Percentiles rank a stretch among this genome's conserved stretches.
These are phyloP conservation scores for Aegle marmelos DNA, from an alignment of 345 rosid species.

Conservation along the genomic window DNA sequence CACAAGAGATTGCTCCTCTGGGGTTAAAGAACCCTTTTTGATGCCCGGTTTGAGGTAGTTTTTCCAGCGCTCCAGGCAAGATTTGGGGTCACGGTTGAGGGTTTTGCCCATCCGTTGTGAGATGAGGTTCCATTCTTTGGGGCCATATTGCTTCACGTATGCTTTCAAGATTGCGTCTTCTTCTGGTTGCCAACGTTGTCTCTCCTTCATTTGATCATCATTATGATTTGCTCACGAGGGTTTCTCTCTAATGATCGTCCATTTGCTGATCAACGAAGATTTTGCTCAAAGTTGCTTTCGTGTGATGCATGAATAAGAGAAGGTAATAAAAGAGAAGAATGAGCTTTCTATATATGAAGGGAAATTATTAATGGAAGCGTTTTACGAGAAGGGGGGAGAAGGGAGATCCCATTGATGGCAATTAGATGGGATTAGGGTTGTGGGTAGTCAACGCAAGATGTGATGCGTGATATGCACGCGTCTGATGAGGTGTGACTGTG, in stretches of 20 bases:
- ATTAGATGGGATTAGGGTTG: neutral
- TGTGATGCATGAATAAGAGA: too few species aligned
- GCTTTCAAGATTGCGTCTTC: constrained; percentile 45
- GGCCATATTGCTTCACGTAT: constrained; percentile 53
- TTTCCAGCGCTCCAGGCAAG: constrained; percentile 53
- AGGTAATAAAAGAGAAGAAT: too few species aligned
- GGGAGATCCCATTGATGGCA: neutral
- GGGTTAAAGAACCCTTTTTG: constrained; percentile 45
- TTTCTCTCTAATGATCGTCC: too few species aligned
- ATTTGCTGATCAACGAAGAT: too few species aligned
- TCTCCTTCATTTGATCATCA: constrained; percentile 48
- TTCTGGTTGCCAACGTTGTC: constrained; percentile 58
- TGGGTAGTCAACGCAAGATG: neutral
- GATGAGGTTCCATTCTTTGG: constrained; percentile 49
- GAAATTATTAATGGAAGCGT: too few species aligned
- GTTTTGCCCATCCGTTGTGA: constrained; percentile 47
- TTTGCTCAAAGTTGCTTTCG: too few species aligned
- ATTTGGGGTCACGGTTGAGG: constrained; percentile 44
- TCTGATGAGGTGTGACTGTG: too few species aligned
- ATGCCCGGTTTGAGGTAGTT: constrained; percentile 58
- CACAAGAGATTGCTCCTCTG: constrained; percentile 44
- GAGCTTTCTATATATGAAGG: too few species aligned
- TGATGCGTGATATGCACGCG: neutral
- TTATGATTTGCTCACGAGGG: neutral
- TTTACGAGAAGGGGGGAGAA: neutral